phyloP scores from a whole-genome alignment of 768 basidiomycete genomes.

The Podaxis carcinomalis region DNA sequence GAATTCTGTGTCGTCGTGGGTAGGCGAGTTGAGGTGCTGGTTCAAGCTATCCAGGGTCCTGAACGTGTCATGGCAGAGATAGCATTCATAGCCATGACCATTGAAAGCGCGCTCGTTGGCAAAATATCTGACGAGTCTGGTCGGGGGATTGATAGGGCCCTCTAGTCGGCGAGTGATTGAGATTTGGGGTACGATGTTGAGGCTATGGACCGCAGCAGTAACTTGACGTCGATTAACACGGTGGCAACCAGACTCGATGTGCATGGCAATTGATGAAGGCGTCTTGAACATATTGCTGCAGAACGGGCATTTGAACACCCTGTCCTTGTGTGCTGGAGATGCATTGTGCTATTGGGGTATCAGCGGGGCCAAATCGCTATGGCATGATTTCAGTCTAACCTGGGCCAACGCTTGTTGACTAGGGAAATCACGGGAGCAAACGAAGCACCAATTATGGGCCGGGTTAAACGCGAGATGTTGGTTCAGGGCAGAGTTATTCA shows the following conservation, averaged over 20 bases:
- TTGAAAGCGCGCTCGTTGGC: conserved; percentile 40
- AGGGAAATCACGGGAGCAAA: conserved; percentile 14
- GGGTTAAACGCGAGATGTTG: background rate
- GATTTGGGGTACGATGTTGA: conserved; percentile 52
- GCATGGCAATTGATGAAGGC: conserved; percentile 50
- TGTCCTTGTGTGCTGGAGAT: conserved; percentile 29
- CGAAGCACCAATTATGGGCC: conserved; percentile 13
- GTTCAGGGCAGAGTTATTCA: background rate
- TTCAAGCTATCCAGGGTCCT: conserved; percentile 43
- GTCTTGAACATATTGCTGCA: conserved; percentile 41
- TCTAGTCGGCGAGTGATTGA: conserved; percentile 45
- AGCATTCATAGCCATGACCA: conserved; percentile 53
- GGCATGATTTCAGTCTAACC: conserved; percentile 43
- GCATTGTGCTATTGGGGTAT: conserved; percentile 34
- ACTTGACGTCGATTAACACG: conserved; percentile 37
- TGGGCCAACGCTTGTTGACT: conserved; percentile 31
- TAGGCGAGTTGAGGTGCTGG: conserved; percentile 60
- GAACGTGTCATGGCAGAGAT: conserved; percentile 49
- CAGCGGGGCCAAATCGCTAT: conserved; percentile 28
- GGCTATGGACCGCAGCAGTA: conserved; percentile 39
- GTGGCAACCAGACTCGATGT: conserved; percentile 62
- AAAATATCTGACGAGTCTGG: conserved; percentile 21
- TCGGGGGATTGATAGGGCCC: conserved; percentile 17
- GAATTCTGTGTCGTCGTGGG: conserved; percentile 49
- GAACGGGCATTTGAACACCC: conserved; percentile 22